phyloP scores from a whole-genome alignment of 108 stramenopile species.

The Epipyxis sp. region DNA sequence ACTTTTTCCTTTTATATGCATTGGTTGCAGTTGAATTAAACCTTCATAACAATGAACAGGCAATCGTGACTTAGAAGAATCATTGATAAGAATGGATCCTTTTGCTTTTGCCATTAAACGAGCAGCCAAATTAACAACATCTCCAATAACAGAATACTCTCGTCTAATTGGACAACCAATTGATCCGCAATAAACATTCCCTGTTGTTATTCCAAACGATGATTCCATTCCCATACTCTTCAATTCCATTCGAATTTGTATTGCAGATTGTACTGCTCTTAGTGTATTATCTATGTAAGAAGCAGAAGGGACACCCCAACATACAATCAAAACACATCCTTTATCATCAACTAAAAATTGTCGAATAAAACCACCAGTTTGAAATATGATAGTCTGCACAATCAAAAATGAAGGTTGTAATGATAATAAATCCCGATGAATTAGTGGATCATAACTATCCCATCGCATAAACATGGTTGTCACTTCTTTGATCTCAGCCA shows the following conservation, averaged over 20 bases:
- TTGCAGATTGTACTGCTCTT: slow-evolving; percentile 49
- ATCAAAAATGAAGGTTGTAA: background rate
- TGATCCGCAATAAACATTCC: slow-evolving; percentile 62
- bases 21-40: background rate
- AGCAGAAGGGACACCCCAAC: slow-evolving; percentile 59
- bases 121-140: slow-evolving; percentile 62
- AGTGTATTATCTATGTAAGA: slow-evolving; percentile 53
- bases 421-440: background rate
- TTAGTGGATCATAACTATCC: background rate
- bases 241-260: slow-evolving; percentile 39
- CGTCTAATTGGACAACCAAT: slow-evolving; percentile 52
- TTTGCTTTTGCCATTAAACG: slow-evolving; percentile 55
- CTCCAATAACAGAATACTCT: slow-evolving; percentile 62
- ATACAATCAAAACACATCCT: slow-evolving; percentile 46
- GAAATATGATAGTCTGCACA: background rate
- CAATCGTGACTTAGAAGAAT: background rate
- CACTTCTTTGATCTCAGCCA: background rate
- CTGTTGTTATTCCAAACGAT: slow-evolving; percentile 59
- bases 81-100: background rate
- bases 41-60: background rate
- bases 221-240: slow-evolving; percentile 49
- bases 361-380: background rate
- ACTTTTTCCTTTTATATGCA: too few relatives aligned
- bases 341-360: slow-evolving; percentile 60
- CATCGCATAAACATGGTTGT: background rate